phyloP scores from a whole-genome alignment of 2,329 filamentous ascomycete genomes.

The Fusarium irregulare region DNA sequence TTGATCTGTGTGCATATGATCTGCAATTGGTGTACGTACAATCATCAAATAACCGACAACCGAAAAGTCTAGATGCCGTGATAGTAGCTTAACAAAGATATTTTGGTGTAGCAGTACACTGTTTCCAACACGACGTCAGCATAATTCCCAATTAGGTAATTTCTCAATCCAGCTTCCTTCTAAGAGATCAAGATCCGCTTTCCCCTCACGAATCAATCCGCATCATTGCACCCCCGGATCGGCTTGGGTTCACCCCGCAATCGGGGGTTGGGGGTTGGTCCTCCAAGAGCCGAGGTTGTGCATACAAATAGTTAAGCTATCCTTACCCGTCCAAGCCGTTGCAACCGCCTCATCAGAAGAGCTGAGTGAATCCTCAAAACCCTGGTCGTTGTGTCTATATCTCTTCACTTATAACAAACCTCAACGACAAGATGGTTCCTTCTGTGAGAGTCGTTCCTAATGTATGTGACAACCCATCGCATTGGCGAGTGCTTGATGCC shows the following conservation, averaged over 20 bases:
- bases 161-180: slow-evolving; percentile 31
- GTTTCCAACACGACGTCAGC: slow-evolving; percentile 11
- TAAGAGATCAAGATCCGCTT: slow-evolving; percentile 30
- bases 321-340: slow-evolving; percentile 17
- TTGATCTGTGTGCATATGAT: not conserved
- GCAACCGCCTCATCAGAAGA: slow-evolving; percentile 15
- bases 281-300: slow-evolving; percentile 39
- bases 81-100: not conserved
- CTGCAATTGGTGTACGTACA: not conserved
- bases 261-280: slow-evolving; percentile 35
- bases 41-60: not conserved
- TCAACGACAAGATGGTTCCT: slow-evolving; percentile 43
- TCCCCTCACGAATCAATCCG: slow-evolving; percentile 35
- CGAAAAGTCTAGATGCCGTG: not conserved
- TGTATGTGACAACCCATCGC: slow-evolving; percentile 41
- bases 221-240: slow-evolving; percentile 35
- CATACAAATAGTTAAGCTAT: slow-evolving; percentile 15
- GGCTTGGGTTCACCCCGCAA: slow-evolving; percentile 35
- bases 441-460: slow-evolving; percentile 51
- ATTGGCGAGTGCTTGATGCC: not conserved
- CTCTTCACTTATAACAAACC: slow-evolving; percentile 1
- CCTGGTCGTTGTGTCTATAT: not conserved
- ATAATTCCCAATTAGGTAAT: slow-evolving; percentile 23
- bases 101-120: not conserved
- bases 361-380: slow-evolving; percentile 8